Conservation (phyloP, 2,329 filamentous ascomycete genomes). For the Grosmannia penicillata region DNA sequence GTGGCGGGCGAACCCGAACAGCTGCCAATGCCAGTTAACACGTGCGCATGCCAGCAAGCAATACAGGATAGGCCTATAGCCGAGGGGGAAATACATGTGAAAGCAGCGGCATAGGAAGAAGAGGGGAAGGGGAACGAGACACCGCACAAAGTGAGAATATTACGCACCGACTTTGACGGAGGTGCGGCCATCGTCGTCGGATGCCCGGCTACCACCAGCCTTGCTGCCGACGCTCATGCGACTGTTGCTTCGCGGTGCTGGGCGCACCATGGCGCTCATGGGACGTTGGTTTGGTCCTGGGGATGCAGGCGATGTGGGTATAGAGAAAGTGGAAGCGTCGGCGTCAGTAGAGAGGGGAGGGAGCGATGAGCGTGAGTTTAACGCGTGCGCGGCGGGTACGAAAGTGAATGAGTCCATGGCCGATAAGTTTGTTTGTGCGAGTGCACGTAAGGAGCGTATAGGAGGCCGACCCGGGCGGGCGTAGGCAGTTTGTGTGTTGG, state of each 20-base stretch:
- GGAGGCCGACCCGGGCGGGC: neutral
- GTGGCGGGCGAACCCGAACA: conserved; percentile 80
- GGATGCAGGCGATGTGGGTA: conserved; percentile 36
- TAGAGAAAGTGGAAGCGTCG: neutral
- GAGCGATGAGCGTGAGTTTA: conserved; percentile 1
- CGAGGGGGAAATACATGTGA: too few species aligned
- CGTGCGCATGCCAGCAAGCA: too few species aligned
- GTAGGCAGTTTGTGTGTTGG: neutral
- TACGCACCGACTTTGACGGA: conserved; percentile 91
- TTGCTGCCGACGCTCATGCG: conserved; percentile 76
- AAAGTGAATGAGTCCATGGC: neutral
- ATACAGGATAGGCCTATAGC: too few species aligned
- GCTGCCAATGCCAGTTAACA: conserved; percentile 32
- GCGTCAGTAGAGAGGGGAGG: neutral
- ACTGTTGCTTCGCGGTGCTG: conserved; percentile 60
- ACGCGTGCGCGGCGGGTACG: neutral
- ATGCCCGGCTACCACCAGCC: conserved; percentile 62
- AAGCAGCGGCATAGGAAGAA: neutral
- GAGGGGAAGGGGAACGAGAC: neutral
- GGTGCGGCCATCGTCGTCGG: conserved; percentile 80
- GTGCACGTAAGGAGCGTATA: neutral
- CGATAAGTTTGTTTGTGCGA: neutral
- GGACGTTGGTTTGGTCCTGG: conserved; percentile 51
- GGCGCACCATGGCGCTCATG: conserved; percentile 66
- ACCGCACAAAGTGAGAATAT: conserved; percentile 1